A percentile compares a stretch with the other conserved stretches of the same genome.
These are phyloP conservation scores for Diaporthe sp. DNA, from an alignment of 2,329 filamentous ascomycete species.

Conservation along the genomic window DNA sequence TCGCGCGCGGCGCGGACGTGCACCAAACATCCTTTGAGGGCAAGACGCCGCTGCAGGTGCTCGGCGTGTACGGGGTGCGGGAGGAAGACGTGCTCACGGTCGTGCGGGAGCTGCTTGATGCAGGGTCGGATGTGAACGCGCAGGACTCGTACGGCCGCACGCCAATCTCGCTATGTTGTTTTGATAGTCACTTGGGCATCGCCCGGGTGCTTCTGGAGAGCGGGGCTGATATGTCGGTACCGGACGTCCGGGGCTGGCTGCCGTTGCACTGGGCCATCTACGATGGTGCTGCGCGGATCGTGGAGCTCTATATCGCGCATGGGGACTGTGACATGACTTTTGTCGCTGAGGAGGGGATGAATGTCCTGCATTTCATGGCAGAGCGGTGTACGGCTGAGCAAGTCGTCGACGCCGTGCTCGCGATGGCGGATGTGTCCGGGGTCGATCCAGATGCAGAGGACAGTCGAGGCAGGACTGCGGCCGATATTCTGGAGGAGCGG, in stretches of 20 bases:
- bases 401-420: neutral
- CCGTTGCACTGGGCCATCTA: slow-evolving; percentile 17
- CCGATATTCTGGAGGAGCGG: neutral
- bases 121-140: neutral
- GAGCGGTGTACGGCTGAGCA: neutral
- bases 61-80: neutral
- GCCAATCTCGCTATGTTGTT: neutral
- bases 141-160: neutral
- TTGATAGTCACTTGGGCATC: neutral
- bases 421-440: neutral
- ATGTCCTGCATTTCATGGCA: neutral
- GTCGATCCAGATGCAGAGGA: neutral
- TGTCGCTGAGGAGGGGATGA: neutral
- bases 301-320: neutral
- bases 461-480: neutral
- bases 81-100: neutral
- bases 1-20: neutral
- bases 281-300: neutral
- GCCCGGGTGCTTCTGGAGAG: neutral
- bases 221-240: neutral
- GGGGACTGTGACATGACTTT: neutral
- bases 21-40: slow-evolving; percentile 5
- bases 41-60: slow-evolving; percentile 7
- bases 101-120: neutral
- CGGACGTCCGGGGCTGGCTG: neutral